A percentile compares a stretch with the other conserved stretches of the same genome.
phyloP scores from a whole-genome alignment of 257 asterid species.

The Euphrasia confusa region DNA sequence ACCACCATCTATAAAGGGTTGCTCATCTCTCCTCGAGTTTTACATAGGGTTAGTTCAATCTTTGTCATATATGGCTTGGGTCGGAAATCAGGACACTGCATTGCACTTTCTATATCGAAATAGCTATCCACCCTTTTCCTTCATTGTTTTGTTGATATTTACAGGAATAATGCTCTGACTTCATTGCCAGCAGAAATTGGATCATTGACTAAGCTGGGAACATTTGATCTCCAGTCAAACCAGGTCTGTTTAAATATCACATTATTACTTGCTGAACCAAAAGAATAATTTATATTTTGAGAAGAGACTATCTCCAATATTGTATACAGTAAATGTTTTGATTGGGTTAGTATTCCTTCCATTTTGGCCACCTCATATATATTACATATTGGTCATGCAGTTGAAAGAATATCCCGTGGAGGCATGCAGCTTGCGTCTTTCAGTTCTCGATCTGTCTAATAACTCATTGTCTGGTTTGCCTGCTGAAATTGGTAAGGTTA shows the following conservation, averaged over 20 bases:
- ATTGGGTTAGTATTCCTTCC: slow-evolving; percentile 17
- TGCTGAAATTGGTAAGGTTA: slow-evolving; percentile 83
- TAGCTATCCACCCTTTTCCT: slow-evolving; percentile 7
- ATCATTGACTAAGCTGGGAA: slow-evolving; percentile 65
- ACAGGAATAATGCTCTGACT: slow-evolving; percentile 68
- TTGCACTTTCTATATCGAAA: slow-evolving; percentile 18
- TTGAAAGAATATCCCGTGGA: slow-evolving; percentile 82
- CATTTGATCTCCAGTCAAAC: slow-evolving; percentile 94
- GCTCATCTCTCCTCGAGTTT: slow-evolving; percentile 82
- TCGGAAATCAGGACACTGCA: slow-evolving; percentile 14
- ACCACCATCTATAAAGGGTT: slow-evolving; percentile 76
- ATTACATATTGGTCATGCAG: slow-evolving; percentile 41
- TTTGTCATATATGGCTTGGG: slow-evolving; percentile 9
- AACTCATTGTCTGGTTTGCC: slow-evolving; percentile 93
- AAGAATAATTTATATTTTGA: neutral
- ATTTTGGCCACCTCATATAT: slow-evolving; percentile 15
- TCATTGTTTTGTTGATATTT: slow-evolving; percentile 23
- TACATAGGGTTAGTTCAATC: slow-evolving; percentile 67
- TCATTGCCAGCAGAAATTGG: slow-evolving; percentile 82
- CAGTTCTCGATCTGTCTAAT: slow-evolving; percentile 85
- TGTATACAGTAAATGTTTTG: slow-evolving; percentile 8
- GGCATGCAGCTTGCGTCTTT: slow-evolving; percentile 82
- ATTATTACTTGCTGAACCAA: slow-evolving; percentile 16
- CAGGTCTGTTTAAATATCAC: slow-evolving; percentile 47
- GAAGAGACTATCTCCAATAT: slow-evolving; percentile 3